Percentiles rank a stretch among this genome's conserved stretches.
These are phyloP conservation scores for Candida dendrica DNA, from an alignment of 805 yeast species.

Conservation along the genomic window DNA sequence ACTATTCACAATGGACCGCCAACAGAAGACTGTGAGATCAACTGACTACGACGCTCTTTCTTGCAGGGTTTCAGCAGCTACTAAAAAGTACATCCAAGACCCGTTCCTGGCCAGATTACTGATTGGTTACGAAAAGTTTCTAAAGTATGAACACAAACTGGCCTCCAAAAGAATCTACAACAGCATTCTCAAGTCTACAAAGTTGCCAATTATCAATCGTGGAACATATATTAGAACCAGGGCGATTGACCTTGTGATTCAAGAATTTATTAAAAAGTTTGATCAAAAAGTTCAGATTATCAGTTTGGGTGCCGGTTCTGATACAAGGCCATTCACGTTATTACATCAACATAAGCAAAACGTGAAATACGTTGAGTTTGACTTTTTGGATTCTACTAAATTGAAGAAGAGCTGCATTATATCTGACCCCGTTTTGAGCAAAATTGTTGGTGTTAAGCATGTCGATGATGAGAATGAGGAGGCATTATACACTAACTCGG, in stretches of 20 bases:
- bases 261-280: constrained; percentile 30
- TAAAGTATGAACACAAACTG: constrained; percentile 15
- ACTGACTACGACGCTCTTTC: constrained; percentile 72
- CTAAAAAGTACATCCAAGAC: constrained; percentile 41
- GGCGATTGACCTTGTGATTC: constrained; percentile 41
- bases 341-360: constrained; percentile 18
- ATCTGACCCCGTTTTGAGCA: constrained; percentile 7
- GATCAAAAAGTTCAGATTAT: constrained; percentile 39
- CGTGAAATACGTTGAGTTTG: constrained; percentile 40
- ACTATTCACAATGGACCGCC: constrained; percentile 5
- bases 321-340: constrained; percentile 41
- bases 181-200: constrained; percentile 9
- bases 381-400: constrained; percentile 38
- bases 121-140: constrained; percentile 13
- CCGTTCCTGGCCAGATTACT: constrained; percentile 12
- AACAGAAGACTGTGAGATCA: constrained; percentile 11
- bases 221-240: constrained; percentile 62
- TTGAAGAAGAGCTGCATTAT: constrained; percentile 29
- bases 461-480: constrained; percentile 2
- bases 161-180: constrained; percentile 13
- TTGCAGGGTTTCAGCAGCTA: constrained; percentile 49
- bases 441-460: constrained; percentile 6
- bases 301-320: constrained; percentile 66
- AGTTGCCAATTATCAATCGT: constrained; percentile 57
- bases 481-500: constrained; percentile 9